A percentile compares a stretch with the other conserved stretches of the same genome.
phyloP scores from a whole-genome alignment of 2,329 filamentous ascomycete species.

The Coleophoma eucalyptorum region DNA sequence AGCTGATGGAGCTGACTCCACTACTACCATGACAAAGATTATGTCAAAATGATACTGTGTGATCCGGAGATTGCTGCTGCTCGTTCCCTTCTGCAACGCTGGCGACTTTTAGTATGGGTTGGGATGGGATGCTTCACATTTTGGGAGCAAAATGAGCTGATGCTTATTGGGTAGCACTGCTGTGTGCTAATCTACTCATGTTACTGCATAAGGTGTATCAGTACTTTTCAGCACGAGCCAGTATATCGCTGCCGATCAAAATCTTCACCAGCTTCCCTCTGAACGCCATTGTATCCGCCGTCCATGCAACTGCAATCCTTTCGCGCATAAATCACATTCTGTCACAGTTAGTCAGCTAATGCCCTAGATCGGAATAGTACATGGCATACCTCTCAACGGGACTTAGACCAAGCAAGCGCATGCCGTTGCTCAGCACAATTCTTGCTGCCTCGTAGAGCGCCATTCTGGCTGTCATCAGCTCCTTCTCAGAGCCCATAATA shows the following conservation, averaged over 20 bases:
- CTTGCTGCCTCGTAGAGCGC: slow-evolving; percentile 74
- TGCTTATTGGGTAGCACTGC: too few species aligned
- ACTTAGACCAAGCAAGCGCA: slow-evolving; percentile 73
- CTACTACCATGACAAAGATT: too few species aligned
- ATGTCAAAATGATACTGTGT: too few species aligned
- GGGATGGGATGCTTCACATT: too few species aligned
- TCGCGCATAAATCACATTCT: background rate
- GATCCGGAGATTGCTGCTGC: too few species aligned
- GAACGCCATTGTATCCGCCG: background rate
- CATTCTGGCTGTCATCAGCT: slow-evolving; percentile 68
- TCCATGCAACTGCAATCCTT: too few species aligned
- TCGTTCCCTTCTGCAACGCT: too few species aligned
- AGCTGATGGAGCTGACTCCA: too few species aligned
- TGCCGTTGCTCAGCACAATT: slow-evolving; percentile 76
- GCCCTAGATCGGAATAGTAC: background rate
- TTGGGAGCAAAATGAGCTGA: too few species aligned
- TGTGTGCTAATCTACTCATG: too few species aligned
- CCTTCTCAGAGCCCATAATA: slow-evolving; percentile 74
- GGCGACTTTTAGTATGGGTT: too few species aligned
- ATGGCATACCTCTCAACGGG: slow-evolving; percentile 59
- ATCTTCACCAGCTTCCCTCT: background rate
- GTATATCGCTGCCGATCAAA: background rate
- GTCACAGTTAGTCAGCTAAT: background rate
- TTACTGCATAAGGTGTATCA: too few species aligned
- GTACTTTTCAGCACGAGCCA: background rate